A percentile compares a stretch with the other conserved stretches of the same genome.
Evolutionary conservation across 805 yeast genomes (phyloP).

Genomic region (Metschnikowia picachoensis): DNA sequence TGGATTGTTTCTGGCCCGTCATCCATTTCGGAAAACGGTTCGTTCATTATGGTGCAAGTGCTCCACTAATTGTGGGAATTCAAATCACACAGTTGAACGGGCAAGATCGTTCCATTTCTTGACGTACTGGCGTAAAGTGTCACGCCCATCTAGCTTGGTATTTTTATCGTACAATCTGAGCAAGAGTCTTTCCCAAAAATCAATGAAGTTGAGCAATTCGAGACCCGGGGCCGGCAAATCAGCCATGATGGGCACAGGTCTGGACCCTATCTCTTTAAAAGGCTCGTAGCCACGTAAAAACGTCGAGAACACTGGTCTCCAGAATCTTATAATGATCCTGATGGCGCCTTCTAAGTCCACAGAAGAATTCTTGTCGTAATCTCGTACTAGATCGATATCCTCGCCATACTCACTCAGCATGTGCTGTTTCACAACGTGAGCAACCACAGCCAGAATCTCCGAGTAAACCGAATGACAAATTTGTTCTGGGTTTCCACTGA

Average conservation of each 20-base stretch:
- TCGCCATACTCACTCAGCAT: slow-evolving; percentile 56
- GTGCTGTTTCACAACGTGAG: slow-evolving; percentile 47
- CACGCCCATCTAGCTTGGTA: not conserved
- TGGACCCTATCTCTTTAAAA: slow-evolving; percentile 15
- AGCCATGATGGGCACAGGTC: slow-evolving; percentile 16
- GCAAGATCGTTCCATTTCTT: slow-evolving; percentile 5
- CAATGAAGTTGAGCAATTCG: slow-evolving; percentile 37
- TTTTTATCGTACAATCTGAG: slow-evolving; percentile 13
- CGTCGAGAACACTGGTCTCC: slow-evolving; percentile 54
- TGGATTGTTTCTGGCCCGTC: not conserved
- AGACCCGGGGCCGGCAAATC: slow-evolving; percentile 6
- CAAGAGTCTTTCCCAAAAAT: slow-evolving; percentile 51
- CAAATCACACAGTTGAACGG: not conserved
- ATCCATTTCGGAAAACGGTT: not conserved
- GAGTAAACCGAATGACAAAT: slow-evolving; percentile 25
- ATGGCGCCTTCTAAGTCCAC: slow-evolving; percentile 41
- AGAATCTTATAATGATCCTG: slow-evolving; percentile 29
- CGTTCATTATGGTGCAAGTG: not conserved
- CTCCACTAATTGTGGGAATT: too few relatives aligned
- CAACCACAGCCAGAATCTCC: slow-evolving; percentile 40
- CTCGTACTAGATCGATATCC: slow-evolving; percentile 47
- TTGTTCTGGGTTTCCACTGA: not conserved
- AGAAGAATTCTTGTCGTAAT: slow-evolving; percentile 39
- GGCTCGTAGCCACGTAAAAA: slow-evolving; percentile 32
- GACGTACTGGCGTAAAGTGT: not conserved